A percentile compares a stretch with the other conserved stretches of the same genome.
phyloP scores from a whole-genome alignment of 331 rosid genomes.

The Malus hybrid region DNA sequence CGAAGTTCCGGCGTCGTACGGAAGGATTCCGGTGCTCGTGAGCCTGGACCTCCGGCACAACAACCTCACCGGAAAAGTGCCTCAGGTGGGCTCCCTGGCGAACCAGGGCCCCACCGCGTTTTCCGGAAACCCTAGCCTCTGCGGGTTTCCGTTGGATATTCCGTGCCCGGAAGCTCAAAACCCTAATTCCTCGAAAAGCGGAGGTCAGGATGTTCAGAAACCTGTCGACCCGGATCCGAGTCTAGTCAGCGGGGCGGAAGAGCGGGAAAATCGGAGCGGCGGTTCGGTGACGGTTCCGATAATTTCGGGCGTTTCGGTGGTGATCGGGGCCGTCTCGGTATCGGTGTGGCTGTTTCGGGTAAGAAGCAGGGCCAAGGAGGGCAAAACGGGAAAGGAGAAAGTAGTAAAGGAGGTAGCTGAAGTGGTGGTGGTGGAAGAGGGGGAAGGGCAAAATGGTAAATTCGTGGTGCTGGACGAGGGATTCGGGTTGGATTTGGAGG shows the following conservation, averaged over 20 bases:
- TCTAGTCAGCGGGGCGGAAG: neutral
- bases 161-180: conserved; percentile 61
- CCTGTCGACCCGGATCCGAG: conserved; percentile 22
- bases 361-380: conserved; percentile 20
- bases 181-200: conserved; percentile 19
- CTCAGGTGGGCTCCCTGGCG: conserved; percentile 60
- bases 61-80: conserved; percentile 73
- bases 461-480: conserved; percentile 65
- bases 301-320: conserved; percentile 41
- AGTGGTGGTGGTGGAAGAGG: neutral
- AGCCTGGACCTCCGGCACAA: conserved; percentile 66
- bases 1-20: conserved; percentile 46
- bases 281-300: conserved; percentile 38
- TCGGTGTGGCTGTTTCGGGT: conserved; percentile 56
- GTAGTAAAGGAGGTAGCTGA: conserved; percentile 7
- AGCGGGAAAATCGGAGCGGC: neutral
- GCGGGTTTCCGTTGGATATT: conserved; percentile 68
- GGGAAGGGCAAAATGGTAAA: conserved; percentile 68
- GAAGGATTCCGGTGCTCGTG: conserved; percentile 46
- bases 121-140: conserved; percentile 63
- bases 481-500: conserved; percentile 64
- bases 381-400: conserved; percentile 30
- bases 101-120: conserved; percentile 90
- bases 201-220: conserved; percentile 32
- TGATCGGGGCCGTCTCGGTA: conserved; percentile 39